Conservation (phyloP, 805 yeast species). For the Wickerhamiella kurtzmanii region DNA sequence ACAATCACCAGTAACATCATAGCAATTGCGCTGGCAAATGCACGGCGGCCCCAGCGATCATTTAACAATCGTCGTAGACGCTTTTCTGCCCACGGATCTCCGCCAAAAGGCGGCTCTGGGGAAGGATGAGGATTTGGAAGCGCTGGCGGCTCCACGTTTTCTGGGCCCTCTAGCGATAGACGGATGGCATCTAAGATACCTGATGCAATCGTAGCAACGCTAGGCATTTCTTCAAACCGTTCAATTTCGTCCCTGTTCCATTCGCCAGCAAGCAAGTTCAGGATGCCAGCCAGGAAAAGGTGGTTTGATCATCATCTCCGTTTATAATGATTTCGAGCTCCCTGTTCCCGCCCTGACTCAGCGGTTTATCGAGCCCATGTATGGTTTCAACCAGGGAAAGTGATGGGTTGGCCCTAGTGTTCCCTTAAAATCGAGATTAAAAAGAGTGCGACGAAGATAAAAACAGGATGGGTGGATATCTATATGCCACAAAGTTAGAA, state of each 20-base stretch:
- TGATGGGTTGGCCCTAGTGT: no score
- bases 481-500: no score
- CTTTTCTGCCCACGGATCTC: not conserved
- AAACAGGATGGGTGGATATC: no score
- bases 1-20: conserved; percentile 12
- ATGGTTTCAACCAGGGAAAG: no score
- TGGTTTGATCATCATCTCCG: not conserved
- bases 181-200: not conserved
- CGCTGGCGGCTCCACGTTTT: not conserved
- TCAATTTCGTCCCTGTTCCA: not conserved
- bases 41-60: conserved; percentile 13
- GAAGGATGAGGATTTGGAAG: not conserved
- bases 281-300: not conserved
- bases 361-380: no score
- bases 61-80: conserved; percentile 4
- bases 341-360: not conserved
- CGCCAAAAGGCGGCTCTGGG: not conserved
- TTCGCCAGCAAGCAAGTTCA: not conserved
- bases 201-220: not conserved
- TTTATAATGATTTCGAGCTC: not conserved
- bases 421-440: no score
- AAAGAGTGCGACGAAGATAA: no score
- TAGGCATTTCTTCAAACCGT: not conserved
- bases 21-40: conserved; percentile 11
- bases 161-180: no score